These are phyloP conservation scores for Lithohypha guttulata DNA, from an alignment of 2,329 filamentous ascomycete genomes.

Conservation along the genomic window DNA sequence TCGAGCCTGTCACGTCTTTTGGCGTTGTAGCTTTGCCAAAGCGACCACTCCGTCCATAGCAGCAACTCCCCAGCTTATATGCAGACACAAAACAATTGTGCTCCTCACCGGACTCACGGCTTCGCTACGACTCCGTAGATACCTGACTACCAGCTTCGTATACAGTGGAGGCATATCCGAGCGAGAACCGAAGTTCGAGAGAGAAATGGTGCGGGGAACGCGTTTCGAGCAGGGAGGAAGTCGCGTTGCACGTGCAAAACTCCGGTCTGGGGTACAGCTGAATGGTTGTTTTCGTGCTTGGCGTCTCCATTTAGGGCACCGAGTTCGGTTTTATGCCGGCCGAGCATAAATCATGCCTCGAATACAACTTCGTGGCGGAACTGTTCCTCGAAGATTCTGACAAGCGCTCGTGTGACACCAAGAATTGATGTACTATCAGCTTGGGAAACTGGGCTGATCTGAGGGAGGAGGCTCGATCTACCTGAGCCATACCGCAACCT, in stretches of 20 bases:
- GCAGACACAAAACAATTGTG: neutral
- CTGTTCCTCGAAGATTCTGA: too few species aligned
- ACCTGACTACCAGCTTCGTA: neutral
- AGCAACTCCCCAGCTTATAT: conserved; percentile 1
- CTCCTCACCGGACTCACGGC: conserved; percentile 8
- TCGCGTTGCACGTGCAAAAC: neutral
- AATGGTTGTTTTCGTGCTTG: too few species aligned
- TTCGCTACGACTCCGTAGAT: neutral
- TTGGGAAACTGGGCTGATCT: too few species aligned
- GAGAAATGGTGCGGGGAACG: conserved; percentile 2
- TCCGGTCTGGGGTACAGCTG: too few species aligned
- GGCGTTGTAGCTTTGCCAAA: neutral
- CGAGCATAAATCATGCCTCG: too few species aligned
- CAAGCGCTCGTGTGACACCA: too few species aligned
- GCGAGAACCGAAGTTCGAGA: neutral
- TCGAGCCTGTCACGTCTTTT: too few species aligned
- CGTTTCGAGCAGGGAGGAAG: neutral
- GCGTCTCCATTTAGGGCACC: too few species aligned
- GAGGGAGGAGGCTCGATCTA: too few species aligned
- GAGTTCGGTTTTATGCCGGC: too few species aligned
- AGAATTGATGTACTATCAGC: too few species aligned
- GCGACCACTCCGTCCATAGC: neutral
- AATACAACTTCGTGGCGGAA: too few species aligned
- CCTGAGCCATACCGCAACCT: neutral
- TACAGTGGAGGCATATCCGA: conserved; percentile 2